Conservation (phyloP, 805 yeast species). For the Spathaspora sp. region DNA sequence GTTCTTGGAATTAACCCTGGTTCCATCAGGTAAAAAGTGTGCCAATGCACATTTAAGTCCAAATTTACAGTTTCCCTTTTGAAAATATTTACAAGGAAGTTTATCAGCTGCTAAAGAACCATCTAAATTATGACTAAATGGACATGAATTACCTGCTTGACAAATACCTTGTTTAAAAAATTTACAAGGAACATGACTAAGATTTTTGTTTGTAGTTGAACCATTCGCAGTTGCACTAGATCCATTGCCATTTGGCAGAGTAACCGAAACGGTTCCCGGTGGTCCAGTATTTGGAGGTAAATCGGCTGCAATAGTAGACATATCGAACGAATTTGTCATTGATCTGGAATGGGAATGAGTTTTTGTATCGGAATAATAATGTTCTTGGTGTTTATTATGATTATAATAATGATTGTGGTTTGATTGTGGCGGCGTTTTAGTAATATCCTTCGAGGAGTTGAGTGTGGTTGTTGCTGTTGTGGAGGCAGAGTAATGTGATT, state of each 20-base stretch:
- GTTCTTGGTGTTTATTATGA: background rate
- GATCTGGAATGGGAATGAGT: background rate
- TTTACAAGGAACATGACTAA: slow-evolving; percentile 95
- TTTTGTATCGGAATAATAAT: background rate
- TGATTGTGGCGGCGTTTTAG: background rate
- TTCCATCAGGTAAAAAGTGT: slow-evolving; percentile 85
- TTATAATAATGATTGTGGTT: background rate
- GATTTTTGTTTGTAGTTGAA: slow-evolving; percentile 38
- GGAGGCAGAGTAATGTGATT: background rate
- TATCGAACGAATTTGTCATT: slow-evolving; percentile 11
- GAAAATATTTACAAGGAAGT: slow-evolving; percentile 86
- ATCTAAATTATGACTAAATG: slow-evolving; percentile 78
- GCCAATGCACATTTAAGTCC: slow-evolving; percentile 94
- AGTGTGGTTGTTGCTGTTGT: background rate
- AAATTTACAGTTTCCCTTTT: slow-evolving; percentile 94
- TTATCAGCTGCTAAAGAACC: slow-evolving; percentile 48
- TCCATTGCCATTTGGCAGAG: slow-evolving; percentile 5
- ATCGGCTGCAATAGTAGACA: slow-evolving; percentile 13
- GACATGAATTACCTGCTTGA: slow-evolving; percentile 91
- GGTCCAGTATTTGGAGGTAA: slow-evolving; percentile 38
- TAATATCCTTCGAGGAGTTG: background rate
- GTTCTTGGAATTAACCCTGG: slow-evolving; percentile 58
- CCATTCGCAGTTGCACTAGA: slow-evolving; percentile 10
- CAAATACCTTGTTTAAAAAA: slow-evolving; percentile 90
- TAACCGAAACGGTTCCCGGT: slow-evolving; percentile 22